These are phyloP conservation scores for Hippophae tibetana DNA, from an alignment of 306 rosid genomes.

Conservation along the genomic window DNA sequence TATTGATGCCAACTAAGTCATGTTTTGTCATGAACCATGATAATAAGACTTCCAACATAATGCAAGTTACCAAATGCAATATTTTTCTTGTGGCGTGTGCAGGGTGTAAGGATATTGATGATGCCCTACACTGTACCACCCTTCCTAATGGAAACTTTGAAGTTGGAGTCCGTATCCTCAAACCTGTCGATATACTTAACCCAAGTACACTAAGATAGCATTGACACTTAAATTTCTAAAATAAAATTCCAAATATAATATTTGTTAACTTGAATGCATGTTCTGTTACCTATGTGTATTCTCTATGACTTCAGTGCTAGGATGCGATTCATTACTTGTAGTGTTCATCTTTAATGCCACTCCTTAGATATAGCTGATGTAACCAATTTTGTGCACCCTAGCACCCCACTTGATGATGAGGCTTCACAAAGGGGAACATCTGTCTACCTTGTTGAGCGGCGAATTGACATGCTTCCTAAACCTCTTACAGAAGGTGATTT, in stretches of 20 bases:
- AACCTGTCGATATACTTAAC: neutral
- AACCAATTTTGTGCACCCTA: slow-evolving; percentile 84
- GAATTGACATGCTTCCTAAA: slow-evolving; percentile 99
- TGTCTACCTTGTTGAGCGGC: slow-evolving; percentile 87
- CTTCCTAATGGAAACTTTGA: slow-evolving; percentile 96
- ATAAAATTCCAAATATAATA: neutral
- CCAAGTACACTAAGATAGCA: neutral
- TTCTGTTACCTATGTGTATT: neutral
- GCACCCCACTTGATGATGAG: slow-evolving; percentile 82
- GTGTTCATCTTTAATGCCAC: slow-evolving; percentile 40
- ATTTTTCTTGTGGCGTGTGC: slow-evolving; percentile 25
- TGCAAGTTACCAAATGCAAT: neutral
- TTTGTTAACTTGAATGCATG: neutral
- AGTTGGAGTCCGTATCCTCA: slow-evolving; percentile 99
- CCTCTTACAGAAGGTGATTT: slow-evolving; percentile 83
- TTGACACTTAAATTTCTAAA: neutral
- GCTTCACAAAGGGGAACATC: slow-evolving; percentile 98
- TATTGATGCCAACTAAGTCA: no score
- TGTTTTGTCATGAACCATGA: no score
- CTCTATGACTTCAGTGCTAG: neutral
- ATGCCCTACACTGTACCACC: slow-evolving; percentile 82
- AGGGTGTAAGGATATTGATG: slow-evolving; percentile 98
- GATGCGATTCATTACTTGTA: neutral
- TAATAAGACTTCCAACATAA: neutral
- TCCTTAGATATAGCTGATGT: slow-evolving; percentile 92